Conservation (phyloP, 2,329 filamentous ascomycete genomes). For the Byssochlamys sp. region DNA sequence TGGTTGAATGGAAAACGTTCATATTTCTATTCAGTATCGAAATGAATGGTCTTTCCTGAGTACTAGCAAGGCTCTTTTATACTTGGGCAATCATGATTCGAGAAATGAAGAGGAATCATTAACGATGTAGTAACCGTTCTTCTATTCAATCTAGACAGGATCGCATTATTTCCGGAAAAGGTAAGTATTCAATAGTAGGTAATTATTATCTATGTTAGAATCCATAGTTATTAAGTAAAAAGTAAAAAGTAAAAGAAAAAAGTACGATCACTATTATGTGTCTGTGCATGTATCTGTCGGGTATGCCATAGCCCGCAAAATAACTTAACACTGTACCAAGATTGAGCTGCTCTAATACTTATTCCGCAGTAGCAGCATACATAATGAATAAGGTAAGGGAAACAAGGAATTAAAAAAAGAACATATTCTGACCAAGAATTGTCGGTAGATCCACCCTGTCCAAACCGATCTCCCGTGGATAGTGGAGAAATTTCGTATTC, state of each 20-base stretch:
- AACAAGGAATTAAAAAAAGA: not conserved
- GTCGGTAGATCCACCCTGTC: not conserved
- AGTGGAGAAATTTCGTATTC: not conserved
- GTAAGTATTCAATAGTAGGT: not conserved
- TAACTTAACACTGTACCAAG: not conserved
- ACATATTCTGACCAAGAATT: not conserved
- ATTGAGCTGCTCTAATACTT: not conserved
- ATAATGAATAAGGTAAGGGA: not conserved
- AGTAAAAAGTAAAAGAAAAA: not conserved
- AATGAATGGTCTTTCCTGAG: not conserved
- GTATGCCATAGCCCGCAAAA: not conserved
- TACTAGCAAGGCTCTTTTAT: not conserved
- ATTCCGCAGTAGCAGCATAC: not conserved
- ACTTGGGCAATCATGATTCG: no score
- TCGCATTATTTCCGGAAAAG: no score
- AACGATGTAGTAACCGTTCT: no score
- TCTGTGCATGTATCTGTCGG: not conserved
- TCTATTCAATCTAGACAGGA: no score
- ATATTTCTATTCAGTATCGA: not conserved
- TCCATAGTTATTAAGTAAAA: not conserved
- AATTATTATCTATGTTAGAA: not conserved
- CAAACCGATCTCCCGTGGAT: not conserved
- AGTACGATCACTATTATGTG: not conserved
- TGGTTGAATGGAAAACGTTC: not conserved
- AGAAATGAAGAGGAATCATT: no score